These are phyloP conservation scores for Chlorella sorokiniana DNA, from an alignment of 139 green algal genomes.

Conservation along the genomic window DNA sequence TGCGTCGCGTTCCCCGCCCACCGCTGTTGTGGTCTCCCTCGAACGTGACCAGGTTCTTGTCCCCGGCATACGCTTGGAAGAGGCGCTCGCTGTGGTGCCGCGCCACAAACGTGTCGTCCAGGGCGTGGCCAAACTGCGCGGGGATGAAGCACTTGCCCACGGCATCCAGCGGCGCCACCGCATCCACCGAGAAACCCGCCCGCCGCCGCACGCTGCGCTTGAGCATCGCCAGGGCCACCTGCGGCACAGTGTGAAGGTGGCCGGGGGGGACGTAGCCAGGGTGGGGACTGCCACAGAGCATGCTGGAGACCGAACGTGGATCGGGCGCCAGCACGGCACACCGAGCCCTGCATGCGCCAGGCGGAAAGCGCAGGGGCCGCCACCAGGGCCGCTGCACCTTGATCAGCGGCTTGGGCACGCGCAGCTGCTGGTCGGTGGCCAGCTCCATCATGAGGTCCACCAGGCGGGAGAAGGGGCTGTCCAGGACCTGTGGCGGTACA, in stretches of 20 bases:
- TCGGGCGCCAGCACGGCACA: neutral
- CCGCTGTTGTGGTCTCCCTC: conserved; percentile 95
- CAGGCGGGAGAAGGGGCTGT: conserved; percentile 90
- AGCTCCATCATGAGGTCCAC: conserved; percentile 92
- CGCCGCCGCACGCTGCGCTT: conserved; percentile 71
- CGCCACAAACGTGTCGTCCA: conserved; percentile 81
- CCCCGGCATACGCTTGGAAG: conserved; percentile 71
- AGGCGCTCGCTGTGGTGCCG: conserved; percentile 77
- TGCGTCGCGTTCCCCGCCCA: no score
- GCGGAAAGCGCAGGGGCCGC: neutral
- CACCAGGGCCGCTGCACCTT: neutral
- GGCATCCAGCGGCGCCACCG: conserved; percentile 64
- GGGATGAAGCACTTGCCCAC: conserved; percentile 72
- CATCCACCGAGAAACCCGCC: conserved; percentile 82
- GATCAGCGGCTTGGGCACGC: conserved; percentile 54
- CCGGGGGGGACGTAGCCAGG: no score
- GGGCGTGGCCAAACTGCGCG: conserved; percentile 91
- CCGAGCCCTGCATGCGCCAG: neutral
- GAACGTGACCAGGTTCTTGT: conserved; percentile 91
- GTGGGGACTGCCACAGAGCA: neutral
- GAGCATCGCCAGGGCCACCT: conserved; percentile 76
- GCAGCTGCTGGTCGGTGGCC: conserved; percentile 73
- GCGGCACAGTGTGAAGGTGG: conserved; percentile 27
- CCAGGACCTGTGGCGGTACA: conserved; percentile 74
- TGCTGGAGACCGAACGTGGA: neutral